These are phyloP conservation scores for Termitomyces sp. DNA, from an alignment of 768 basidiomycete genomes.

Conservation along the genomic window DNA sequence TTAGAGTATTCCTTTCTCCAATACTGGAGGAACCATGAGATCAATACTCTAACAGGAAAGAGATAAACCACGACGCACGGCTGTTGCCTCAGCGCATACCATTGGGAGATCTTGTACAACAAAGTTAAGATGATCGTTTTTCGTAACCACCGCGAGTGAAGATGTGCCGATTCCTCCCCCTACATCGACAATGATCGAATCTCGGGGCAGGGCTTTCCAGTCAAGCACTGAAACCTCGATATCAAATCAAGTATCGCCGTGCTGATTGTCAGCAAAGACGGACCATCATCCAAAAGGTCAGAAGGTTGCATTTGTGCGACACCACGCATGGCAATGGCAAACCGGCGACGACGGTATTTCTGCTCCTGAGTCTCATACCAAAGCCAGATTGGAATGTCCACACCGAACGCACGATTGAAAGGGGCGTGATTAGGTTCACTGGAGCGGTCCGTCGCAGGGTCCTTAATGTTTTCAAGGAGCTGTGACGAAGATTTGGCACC, in stretches of 20 bases:
- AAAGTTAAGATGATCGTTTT: slow-evolving; percentile 14
- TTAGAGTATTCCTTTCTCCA: slow-evolving; percentile 5
- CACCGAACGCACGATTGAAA: not conserved
- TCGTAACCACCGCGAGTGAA: slow-evolving; percentile 16
- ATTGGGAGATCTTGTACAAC: slow-evolving; percentile 21
- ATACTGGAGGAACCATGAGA: not conserved
- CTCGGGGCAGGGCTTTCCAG: slow-evolving; percentile 18
- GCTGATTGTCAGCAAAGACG: not conserved
- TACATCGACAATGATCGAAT: too few species aligned
- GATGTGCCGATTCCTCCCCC: slow-evolving; percentile 23
- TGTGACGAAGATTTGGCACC: slow-evolving; percentile 19
- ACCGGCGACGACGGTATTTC: slow-evolving; percentile 2
- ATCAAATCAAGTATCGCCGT: too few species aligned
- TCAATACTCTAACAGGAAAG: not conserved
- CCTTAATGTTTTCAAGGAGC: slow-evolving; percentile 20
- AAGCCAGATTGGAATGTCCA: not conserved
- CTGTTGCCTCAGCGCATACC: slow-evolving; percentile 13
- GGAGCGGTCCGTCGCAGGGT: slow-evolving; percentile 15
- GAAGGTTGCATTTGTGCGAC: not conserved
- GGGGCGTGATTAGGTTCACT: slow-evolving; percentile 14
- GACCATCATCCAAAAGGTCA: not conserved
- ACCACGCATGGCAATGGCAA: not conserved
- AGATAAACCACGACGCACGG: too few species aligned
- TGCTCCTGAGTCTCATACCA: slow-evolving; percentile 1
- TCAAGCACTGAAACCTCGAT: slow-evolving; percentile 13